A percentile compares a stretch with the other conserved stretches of the same genome.
phyloP scores from a whole-genome alignment of 148 eudicot species.

The Oxyria digyna region DNA sequence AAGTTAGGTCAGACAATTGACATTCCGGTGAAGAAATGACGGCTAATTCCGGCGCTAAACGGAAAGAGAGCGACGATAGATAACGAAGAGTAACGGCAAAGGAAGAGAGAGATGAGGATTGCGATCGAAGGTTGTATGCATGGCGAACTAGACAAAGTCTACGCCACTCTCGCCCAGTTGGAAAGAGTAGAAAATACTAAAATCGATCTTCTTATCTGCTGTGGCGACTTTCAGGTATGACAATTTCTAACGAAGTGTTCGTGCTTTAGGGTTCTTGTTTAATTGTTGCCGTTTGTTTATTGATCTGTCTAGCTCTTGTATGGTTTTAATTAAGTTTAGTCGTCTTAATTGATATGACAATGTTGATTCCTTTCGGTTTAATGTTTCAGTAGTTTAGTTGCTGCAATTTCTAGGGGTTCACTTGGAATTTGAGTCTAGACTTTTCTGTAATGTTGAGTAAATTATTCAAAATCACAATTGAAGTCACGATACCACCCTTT shows the following conservation, averaged over 20 bases:
- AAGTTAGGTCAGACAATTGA: neutral
- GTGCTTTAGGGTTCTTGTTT: neutral
- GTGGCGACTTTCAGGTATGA: constrained; percentile 91
- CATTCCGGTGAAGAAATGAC: neutral
- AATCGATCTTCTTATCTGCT: constrained; percentile 87
- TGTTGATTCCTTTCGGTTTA: neutral
- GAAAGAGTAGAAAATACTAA: constrained; percentile 60
- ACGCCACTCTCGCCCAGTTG: constrained; percentile 66
- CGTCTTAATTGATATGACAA: neutral
- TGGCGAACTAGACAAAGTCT: constrained; percentile 84
- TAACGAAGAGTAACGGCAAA: neutral
- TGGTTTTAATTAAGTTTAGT: neutral
- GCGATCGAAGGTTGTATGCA: constrained; percentile 99
- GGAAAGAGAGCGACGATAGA: neutral
- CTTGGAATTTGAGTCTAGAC: neutral
- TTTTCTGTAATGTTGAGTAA: neutral
- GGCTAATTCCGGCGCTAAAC: neutral
- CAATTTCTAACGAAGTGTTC: neutral
- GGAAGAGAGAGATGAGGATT: constrained; percentile 47
- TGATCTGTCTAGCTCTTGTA: neutral
- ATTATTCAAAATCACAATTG: neutral
- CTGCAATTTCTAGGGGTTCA: neutral
- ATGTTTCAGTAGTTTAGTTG: neutral
- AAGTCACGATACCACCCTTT: neutral
- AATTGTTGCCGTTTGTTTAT: neutral